Base-by-base conservation (phyloP, 768 basidiomycete species). In the Mycena vitilis region DNA sequence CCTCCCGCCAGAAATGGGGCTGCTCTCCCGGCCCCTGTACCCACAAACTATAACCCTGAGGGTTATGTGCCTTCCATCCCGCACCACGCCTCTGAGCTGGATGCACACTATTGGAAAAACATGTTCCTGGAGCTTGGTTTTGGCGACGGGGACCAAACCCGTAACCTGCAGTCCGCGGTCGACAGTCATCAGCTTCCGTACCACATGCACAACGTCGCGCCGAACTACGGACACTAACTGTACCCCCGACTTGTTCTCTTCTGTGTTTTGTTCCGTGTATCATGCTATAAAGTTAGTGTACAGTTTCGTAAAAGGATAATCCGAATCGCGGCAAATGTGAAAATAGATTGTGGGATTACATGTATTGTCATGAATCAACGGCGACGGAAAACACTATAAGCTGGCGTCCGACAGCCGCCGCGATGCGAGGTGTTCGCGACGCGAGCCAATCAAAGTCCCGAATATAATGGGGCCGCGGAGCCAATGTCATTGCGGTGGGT, bases 401-500 rank as follows among this genome's bases (percentile, higher is more conserved):
- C 54, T 85, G 85, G 60, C 82, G 79, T 42, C 91, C 91, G 25
- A 91, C 82, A 11, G 90, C 91, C 12, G 89, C 88, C 4, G 86
- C 94, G 63, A 95, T 85, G 38, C 88, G 81, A 51, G 90, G 90
- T 65, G 89, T 89, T 25, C 88, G 82, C 30, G 84, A 68, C 4
- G 85, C 83, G 57, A 95, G 78, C 78, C 94, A 95, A 79, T 95
- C 94, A 73, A 95, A 93, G 75, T 93, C 90, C 60, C 86, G 85
- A 40, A 94, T 82, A 68, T 84, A 82, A 76, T 90, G 86, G 18
- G 93, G 93, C 30, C 86, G 86, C 34, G 87, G 82, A 34, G 85
- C 84, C 61, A 95, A 74, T 49, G 78, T 78, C 58, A 94, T 87
- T 11, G 83, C 78, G 18, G 86, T 88, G 34, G 92, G 91, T 65